Evolutionary conservation across 2,329 filamentous ascomycete genomes (phyloP).

Genomic region (Fusarium annulatum): DNA sequence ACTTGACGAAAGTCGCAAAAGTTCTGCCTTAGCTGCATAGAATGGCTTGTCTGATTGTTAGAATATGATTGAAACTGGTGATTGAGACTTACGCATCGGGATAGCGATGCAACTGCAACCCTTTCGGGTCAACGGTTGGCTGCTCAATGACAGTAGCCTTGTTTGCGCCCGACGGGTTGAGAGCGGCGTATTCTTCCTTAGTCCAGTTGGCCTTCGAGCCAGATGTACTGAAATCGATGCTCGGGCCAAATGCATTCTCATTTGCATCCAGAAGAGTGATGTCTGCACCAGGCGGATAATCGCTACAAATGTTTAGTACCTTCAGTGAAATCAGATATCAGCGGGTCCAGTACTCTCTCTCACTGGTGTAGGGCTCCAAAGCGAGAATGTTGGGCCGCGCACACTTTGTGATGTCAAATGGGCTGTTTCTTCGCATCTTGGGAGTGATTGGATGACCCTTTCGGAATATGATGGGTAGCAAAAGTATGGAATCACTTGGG

Average conservation of each 20-base stretch:
- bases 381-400: background rate
- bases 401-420: background rate
- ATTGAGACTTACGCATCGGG: background rate
- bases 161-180: background rate
- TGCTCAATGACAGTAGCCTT: background rate
- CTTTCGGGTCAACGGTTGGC: background rate
- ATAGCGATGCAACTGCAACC: background rate
- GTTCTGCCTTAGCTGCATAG: background rate
- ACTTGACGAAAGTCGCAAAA: background rate
- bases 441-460: background rate
- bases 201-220: rapidly evolving
- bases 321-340: rapidly evolving
- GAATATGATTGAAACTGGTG: too few relatives aligned
- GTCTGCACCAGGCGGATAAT: background rate
- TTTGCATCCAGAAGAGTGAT: background rate
- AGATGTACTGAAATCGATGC: background rate
- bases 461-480: background rate
- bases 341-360: background rate
- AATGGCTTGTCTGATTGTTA: background rate
- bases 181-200: rapidly evolving
- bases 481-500: background rate
- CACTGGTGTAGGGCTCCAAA: background rate
- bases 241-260: background rate
- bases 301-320: background rate
- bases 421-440: background rate